Percentiles rank a stretch among this genome's conserved stretches.
These are phyloP conservation scores for Massospora cicadina DNA, from an alignment of 371 early-diverging fungal genomes.

Conservation along the genomic window DNA sequence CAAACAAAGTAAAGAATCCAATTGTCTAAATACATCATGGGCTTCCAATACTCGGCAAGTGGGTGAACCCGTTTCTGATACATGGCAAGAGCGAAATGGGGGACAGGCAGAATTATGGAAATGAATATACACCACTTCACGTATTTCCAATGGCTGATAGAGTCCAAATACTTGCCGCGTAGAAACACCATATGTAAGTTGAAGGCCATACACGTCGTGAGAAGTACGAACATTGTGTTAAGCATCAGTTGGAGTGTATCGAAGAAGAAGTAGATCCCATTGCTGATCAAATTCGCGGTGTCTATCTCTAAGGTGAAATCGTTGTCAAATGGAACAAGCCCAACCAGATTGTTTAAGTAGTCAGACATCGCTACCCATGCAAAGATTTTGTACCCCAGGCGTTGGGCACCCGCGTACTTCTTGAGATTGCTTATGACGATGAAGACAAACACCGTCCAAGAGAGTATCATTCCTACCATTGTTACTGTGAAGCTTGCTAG, in stretches of 20 bases:
- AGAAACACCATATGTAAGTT: conserved; percentile 1
- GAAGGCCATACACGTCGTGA: not conserved
- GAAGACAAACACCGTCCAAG: not conserved
- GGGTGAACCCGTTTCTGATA: not conserved
- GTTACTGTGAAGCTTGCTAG: not conserved
- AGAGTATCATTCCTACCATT: not conserved
- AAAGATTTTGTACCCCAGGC: not conserved
- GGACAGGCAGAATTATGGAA: not conserved
- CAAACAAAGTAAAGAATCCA: not conserved
- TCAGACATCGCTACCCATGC: not conserved
- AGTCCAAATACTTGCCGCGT: not conserved
- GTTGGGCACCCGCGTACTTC: not conserved
- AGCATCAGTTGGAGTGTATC: not conserved
- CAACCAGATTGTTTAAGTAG: not conserved
- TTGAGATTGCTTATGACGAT: not conserved
- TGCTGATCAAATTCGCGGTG: not conserved
- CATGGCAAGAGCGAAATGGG: not conserved
- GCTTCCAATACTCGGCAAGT: not conserved
- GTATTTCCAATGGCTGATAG: not conserved
- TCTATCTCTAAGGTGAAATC: not conserved
- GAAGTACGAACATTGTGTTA: not conserved
- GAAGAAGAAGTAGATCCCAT: not conserved
- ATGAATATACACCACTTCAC: not conserved
- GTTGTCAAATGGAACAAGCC: not conserved
- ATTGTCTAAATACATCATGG: not conserved